Evolutionary conservation across 148 eudicot species (phyloP), one percentile per base, ranked within the genome.

Genomic region (Persicaria maculosa): DNA sequence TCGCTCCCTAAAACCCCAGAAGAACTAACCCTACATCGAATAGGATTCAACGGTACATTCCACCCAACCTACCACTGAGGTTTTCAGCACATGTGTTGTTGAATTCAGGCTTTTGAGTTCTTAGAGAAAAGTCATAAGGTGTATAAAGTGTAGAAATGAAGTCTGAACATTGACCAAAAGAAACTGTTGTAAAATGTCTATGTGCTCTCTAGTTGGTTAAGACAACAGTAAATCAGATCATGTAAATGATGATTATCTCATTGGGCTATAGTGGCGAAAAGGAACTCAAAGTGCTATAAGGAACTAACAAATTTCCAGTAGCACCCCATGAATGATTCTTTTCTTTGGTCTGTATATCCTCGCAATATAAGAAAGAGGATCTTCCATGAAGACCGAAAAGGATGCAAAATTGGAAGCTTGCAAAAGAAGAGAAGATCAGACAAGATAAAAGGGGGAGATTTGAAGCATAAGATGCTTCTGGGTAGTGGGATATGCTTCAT

Each of bases 401-500:
- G 65, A 58, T 19, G 14, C 12, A 36, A 58, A 58, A 58, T 19
- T 19, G 65, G 22, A 58, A 58, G 65, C 65, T 58, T 58, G 65
- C 65, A 7, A 58, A 58, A 20, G 65, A 58, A 19, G 65, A 58
- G 36, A 58, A 58, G 36, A 58, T 22, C 36, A 58, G 22, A 20
- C 20, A 58, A 22, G 36, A 19, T 4, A 20, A 36, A 58, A 58
- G 22, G 20, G 10, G 7, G 4, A 10, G 65, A 58, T 58, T 58
- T 19, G 36, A 58, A 58, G 65, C 10, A 58, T 58, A 20, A 19
- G 65, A 58, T 58, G 65, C 65, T 22, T 58, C 55, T 15, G 55
- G 55, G 65, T 58, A 19, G 65, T 58, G 40, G 64, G 65, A 58
- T 58, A 20, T 58, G 36, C 65, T 58, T 55, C 59, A 16, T 19